Evolutionary conservation across 2,329 filamentous ascomycete species (phyloP), one percentile per base, ranked within the genome.

Genomic region (Colletotrichum sp.): DNA sequence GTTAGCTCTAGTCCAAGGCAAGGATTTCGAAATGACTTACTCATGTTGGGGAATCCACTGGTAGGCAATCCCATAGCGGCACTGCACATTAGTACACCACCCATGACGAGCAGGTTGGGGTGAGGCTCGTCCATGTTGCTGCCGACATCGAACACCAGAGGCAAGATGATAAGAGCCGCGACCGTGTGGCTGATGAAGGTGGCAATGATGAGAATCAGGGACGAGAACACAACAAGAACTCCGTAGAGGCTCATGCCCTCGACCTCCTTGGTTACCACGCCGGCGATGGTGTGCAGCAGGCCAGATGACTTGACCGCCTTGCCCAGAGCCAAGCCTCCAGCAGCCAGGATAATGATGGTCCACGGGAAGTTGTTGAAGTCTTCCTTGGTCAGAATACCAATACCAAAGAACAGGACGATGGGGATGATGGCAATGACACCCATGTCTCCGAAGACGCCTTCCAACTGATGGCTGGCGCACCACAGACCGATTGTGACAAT

Each of bases 331-430:
- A 99, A 87, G 9, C 97, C 97, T 62, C 97, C 97, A 0, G 97
- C 96, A 1, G 97, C 97, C 24, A 99, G 93, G 81, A 99, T 98
- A 85, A 99, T 98, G 85, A 99, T 99, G 24, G 97, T 99, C 97
- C 97, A 99, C 52, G 98, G 94, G 85, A 99, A 99, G 85, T 99
- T 99, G 88, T 99, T 99, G 83, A 99, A 99, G 86, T 99, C 97
- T 85, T 98, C 97, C 86, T 98, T 99, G 65, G 96, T 98, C 36
- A 99, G 89, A 79, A 98, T 96, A 13, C 97, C 97, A 3, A 96
- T 96, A 70, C 97, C 97, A 80, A 99, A 99, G 90, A 99, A 99
- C 56, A 98, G 89, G 5, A 98, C 94, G 67, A 99, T 94, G 8
- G 97, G 97, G 76, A 99, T 95, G 82, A 99, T 98, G 74, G 97